These are phyloP conservation scores for Laguncularia racemosa DNA, from an alignment of 345 rosid genomes.

Conservation along the genomic window DNA sequence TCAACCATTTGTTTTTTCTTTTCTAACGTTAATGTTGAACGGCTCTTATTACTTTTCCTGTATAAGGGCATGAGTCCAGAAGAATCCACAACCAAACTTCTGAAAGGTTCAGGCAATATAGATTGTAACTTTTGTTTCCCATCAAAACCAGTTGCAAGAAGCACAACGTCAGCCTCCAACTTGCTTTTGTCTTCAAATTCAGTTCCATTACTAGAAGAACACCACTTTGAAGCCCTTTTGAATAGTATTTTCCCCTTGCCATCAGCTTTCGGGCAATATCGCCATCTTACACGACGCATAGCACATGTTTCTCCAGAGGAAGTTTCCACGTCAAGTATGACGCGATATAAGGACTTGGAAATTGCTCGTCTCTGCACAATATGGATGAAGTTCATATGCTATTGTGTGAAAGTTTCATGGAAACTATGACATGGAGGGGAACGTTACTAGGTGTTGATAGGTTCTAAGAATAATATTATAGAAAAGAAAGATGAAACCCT, in stretches of 20 bases:
- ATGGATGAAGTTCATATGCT: not conserved
- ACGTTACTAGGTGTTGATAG: too few species aligned
- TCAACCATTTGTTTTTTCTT: not conserved
- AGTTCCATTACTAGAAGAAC: slow-evolving; percentile 39
- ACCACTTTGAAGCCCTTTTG: slow-evolving; percentile 42
- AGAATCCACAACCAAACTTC: slow-evolving; percentile 21
- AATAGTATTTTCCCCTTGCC: slow-evolving; percentile 43
- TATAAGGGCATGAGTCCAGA: slow-evolving; percentile 37
- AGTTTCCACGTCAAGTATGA: slow-evolving; percentile 46
- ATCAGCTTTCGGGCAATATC: slow-evolving; percentile 49
- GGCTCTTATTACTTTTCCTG: too few species aligned
- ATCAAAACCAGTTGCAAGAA: slow-evolving; percentile 50
- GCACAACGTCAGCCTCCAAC: slow-evolving; percentile 43
- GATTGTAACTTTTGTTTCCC: slow-evolving; percentile 38
- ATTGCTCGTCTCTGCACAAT: slow-evolving; percentile 27
- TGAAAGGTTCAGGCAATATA: slow-evolving; percentile 33
- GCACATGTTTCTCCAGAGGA: slow-evolving; percentile 33
- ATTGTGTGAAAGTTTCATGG: not conserved
- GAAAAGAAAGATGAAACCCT: too few species aligned
- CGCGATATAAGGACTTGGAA: slow-evolving; percentile 41
- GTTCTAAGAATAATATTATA: too few species aligned
- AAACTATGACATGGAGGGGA: not conserved
- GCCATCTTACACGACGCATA: slow-evolving; percentile 58
- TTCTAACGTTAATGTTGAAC: slow-evolving; percentile 34
- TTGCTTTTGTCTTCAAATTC: slow-evolving; percentile 39